Evolutionary conservation across 257 asterid genomes (phyloP), one percentile per base, ranked within the genome.

Genomic region (Solanum etuberosum): DNA sequence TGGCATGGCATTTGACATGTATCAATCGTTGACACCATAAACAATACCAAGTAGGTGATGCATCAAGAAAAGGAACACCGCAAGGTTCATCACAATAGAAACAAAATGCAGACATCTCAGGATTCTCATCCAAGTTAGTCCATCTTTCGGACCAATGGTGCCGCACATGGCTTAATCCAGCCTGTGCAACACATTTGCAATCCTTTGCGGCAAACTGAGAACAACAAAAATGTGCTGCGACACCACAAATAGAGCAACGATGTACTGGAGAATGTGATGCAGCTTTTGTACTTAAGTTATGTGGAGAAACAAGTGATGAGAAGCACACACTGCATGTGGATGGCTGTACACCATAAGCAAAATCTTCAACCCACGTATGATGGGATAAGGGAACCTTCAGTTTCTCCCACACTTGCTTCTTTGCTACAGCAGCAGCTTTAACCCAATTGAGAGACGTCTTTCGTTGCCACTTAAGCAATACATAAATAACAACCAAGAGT

Each of bases 91-190:
- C 98, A 87, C 98, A 95, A 90, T 92, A 92, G 85, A 90, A 92
- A 86, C 98, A 95, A 89, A 95, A 92, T 72, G 94, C 91, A 27
- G 98, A 92, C 95, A 92, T 95, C 92, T 94, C 98, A 65, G 97
- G 94, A 89, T 93, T 93, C 83, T 94, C 98, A 86, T 93, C 97
- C 89, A 92, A 91, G 76, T 91, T 93, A 86, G 88, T 90, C 98
- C 98, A 95, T 92, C 97, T 91, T 88, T 95, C 98, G 7, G 98
- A 93, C 98, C 98, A 95, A 61, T 95, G 98, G 90, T 95, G 98
- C 90, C 88, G 95, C 73, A 95, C 92, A 87, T 89, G 90, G 86
- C 87, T 86, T 84, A 86, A 92, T 84, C 97, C 96, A 89, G 91
- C 95, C 90, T 94, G 98, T 57, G 96, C 94, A 63, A 93, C 94